Conservation (phyloP, 768 basidiomycete species). For the Rhodosporidiobolus sp. region DNA sequence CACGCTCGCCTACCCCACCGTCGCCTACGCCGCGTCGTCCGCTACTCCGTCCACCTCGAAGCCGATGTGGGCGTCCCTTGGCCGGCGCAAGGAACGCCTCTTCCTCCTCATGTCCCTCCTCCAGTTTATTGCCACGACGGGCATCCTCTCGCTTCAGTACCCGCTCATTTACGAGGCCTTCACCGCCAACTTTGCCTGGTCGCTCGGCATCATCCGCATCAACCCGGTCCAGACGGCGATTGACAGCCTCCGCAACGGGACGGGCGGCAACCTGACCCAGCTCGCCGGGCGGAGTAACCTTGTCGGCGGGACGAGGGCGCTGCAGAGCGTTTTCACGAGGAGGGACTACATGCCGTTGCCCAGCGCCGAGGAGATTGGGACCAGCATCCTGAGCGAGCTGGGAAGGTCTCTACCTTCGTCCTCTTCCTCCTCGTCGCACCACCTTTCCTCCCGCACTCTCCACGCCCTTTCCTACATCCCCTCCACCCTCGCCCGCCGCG, state of each 20-base stretch:
- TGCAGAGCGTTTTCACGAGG: slow-evolving; percentile 23
- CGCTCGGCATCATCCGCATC: slow-evolving; percentile 65
- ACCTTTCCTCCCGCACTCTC: neutral
- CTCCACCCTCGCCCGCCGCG: neutral
- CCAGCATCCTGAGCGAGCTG: slow-evolving; percentile 4
- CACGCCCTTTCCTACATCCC: neutral
- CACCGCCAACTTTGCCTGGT: slow-evolving; percentile 83
- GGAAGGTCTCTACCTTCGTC: neutral
- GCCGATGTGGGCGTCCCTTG: slow-evolving; percentile 53
- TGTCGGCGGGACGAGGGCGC: slow-evolving; percentile 38
- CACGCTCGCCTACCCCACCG: slow-evolving; percentile 51
- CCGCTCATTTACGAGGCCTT: slow-evolving; percentile 77
- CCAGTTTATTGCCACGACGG: slow-evolving; percentile 75
- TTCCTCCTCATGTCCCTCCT: slow-evolving; percentile 77
- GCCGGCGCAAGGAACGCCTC: slow-evolving; percentile 56
- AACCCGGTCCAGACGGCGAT: slow-evolving; percentile 70
- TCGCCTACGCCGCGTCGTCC: slow-evolving; percentile 14
- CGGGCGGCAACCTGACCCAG: slow-evolving; percentile 70
- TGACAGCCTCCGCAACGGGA: slow-evolving; percentile 73
- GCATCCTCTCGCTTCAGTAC: slow-evolving; percentile 79
- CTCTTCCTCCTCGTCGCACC: neutral
- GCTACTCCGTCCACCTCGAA: slow-evolving; percentile 51
- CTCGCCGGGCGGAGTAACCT: slow-evolving; percentile 23
- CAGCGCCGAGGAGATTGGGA: slow-evolving; percentile 3
- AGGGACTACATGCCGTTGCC: neutral